Conservation (phyloP, 441 rosid species). For the Populus hybrid region DNA sequence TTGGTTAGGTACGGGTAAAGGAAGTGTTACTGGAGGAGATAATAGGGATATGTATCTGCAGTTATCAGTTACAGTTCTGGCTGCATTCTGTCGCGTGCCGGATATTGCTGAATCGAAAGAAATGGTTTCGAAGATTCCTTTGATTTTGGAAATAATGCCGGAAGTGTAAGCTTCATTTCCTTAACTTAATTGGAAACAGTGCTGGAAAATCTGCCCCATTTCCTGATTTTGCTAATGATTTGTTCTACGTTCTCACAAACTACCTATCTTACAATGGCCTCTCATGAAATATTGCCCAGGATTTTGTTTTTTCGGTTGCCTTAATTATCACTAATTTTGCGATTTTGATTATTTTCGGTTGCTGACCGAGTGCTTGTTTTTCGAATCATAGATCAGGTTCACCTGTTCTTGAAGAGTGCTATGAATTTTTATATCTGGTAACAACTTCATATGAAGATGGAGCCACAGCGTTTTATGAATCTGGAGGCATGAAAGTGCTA, state of each 20-base stretch:
- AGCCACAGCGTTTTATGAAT: conserved; percentile 38
- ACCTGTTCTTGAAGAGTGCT: conserved; percentile 64
- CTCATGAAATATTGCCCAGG: not conserved
- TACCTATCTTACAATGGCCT: not conserved
- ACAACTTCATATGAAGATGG: conserved; percentile 58
- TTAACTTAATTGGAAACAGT: not conserved
- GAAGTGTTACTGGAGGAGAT: conserved; percentile 30
- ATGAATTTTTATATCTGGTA: conserved; percentile 69
- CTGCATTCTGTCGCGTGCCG: conserved; percentile 71
- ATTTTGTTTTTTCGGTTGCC: not conserved
- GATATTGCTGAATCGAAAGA: conserved; percentile 72
- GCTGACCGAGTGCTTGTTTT: not conserved
- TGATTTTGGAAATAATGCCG: conserved; percentile 53
- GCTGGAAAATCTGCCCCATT: not conserved
- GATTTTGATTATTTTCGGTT: not conserved
- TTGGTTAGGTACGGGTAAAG: conserved; percentile 44
- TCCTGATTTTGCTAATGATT: not conserved
- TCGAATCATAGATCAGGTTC: conserved; percentile 37
- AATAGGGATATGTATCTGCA: conserved; percentile 72
- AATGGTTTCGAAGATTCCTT: conserved; percentile 71
- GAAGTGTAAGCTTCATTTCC: conserved; percentile 39
- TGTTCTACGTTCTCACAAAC: not conserved
- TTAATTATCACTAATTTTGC: not conserved
- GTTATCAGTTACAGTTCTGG: conserved; percentile 67
- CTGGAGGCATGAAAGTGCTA: conserved; percentile 74